Evolutionary conservation across 2,329 filamentous ascomycete genomes (phyloP).

Genomic region (Cladosporium colombiae): DNA sequence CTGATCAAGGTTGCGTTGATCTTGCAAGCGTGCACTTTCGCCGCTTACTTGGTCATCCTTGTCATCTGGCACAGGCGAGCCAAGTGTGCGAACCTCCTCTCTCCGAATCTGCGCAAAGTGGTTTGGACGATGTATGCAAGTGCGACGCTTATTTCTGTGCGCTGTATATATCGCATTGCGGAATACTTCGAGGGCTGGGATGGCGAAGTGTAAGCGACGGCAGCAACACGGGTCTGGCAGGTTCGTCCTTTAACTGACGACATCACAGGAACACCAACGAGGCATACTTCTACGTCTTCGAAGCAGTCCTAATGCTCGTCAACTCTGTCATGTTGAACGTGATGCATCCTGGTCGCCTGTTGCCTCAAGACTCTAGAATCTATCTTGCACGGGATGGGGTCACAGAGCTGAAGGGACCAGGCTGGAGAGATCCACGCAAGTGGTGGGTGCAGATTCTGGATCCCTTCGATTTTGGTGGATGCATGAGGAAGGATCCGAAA

Average conservation of each 20-base stretch:
- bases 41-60: slow-evolving; percentile 51
- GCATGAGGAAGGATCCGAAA: slow-evolving; percentile 3
- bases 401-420: slow-evolving; percentile 45
- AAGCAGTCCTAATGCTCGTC: slow-evolving; percentile 55
- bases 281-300: slow-evolving; percentile 58
- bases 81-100: slow-evolving; percentile 45
- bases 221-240: neutral
- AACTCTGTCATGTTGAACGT: slow-evolving; percentile 51
- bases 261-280: slow-evolving; percentile 47
- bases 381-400: slow-evolving; percentile 54
- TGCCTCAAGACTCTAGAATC: slow-evolving; percentile 53
- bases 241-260: neutral
- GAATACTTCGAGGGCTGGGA: slow-evolving; percentile 45
- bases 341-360: slow-evolving; percentile 52
- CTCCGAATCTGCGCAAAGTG: slow-evolving; percentile 45
- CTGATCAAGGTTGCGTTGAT: slow-evolving; percentile 54
- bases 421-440: slow-evolving; percentile 30
- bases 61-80: slow-evolving; percentile 44
- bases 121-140: slow-evolving; percentile 52
- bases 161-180: slow-evolving; percentile 56
- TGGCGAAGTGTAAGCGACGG: slow-evolving; percentile 22
- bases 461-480: slow-evolving; percentile 33
- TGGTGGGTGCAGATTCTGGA: slow-evolving; percentile 30
- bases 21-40: slow-evolving; percentile 53
- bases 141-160: slow-evolving; percentile 49